Percentiles rank a stretch among this genome's conserved stretches.
Conservation (phyloP, 116 monocot species). For the Phalaenopsis hybrid region DNA sequence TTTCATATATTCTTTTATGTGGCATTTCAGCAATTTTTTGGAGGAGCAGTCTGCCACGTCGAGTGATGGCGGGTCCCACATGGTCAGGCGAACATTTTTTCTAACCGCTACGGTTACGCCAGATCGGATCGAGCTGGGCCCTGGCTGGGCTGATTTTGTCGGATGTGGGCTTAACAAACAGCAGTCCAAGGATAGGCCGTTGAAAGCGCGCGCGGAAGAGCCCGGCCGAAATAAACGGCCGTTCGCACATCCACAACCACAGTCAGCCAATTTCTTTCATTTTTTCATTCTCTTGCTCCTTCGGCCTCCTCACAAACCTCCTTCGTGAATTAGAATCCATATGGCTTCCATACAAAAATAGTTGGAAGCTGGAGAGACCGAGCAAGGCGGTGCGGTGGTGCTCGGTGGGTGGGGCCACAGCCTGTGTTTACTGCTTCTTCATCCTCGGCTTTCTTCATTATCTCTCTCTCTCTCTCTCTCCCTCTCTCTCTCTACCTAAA, state of each 20-base stretch:
- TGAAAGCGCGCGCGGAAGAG: background rate
- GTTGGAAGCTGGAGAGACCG: too few species aligned
- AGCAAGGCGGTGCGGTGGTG: too few species aligned
- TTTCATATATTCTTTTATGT: too few species aligned
- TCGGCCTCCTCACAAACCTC: background rate
- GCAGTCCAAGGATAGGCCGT: background rate
- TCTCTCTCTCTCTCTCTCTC: background rate
- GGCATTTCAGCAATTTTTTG: too few species aligned
- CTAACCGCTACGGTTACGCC: background rate
- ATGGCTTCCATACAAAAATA: background rate
- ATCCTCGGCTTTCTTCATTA: background rate
- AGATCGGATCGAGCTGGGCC: background rate
- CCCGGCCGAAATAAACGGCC: background rate
- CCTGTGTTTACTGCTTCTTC: background rate
- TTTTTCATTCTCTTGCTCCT: background rate
- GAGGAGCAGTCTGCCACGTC: background rate
- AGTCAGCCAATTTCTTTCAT: background rate
- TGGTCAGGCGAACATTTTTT: background rate
- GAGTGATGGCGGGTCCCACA: background rate
- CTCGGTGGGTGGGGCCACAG: too few species aligned
- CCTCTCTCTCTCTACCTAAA: too few species aligned
- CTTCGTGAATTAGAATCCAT: background rate
- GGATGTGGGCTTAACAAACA: background rate
- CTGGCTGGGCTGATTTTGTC: background rate
- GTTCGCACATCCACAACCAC: background rate